Conservation (phyloP, 2,329 filamentous ascomycete species). For the Trichophyton simii region DNA sequence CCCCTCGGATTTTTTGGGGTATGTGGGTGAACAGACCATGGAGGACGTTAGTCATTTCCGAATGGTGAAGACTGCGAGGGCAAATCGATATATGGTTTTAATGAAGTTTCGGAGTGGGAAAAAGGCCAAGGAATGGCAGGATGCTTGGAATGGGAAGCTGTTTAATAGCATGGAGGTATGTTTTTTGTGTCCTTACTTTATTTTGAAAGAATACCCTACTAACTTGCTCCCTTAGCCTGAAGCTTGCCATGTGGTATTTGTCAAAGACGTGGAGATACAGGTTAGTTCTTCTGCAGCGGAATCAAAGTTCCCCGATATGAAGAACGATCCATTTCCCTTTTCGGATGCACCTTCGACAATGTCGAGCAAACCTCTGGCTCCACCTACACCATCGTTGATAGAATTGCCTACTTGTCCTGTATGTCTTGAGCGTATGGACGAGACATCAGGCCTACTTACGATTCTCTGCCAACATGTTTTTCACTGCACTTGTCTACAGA, state of each 20-base stretch:
- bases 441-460: constrained; percentile 85
- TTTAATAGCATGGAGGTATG: constrained; percentile 85
- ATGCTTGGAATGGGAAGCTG: constrained; percentile 79
- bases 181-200: constrained; percentile 9
- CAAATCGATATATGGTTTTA: constrained; percentile 87
- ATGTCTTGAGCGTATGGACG: constrained; percentile 95
- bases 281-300: constrained; percentile 26
- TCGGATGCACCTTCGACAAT: constrained; percentile 29
- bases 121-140: constrained; percentile 66
- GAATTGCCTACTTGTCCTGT: constrained; percentile 94
- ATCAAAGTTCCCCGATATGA: constrained; percentile 47
- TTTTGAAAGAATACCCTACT: constrained; percentile 8
- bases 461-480: constrained; percentile 97
- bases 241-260: constrained; percentile 87
- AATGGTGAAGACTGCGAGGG: constrained; percentile 77
- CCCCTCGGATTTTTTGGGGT: constrained; percentile 79
- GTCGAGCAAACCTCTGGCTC: constrained; percentile 51
- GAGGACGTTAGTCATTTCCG: constrained; percentile 83
- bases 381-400: constrained; percentile 69
- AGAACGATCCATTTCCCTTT: constrained; percentile 50
- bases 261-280: constrained; percentile 73
- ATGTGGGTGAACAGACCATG: constrained; percentile 76
- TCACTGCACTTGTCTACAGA: constrained; percentile 89
- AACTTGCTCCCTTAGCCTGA: constrained; percentile 49
- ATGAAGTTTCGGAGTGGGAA: constrained; percentile 77